phyloP scores from a whole-genome alignment of 2,329 filamentous ascomycete species.

The Paracamarosporium sp. region DNA sequence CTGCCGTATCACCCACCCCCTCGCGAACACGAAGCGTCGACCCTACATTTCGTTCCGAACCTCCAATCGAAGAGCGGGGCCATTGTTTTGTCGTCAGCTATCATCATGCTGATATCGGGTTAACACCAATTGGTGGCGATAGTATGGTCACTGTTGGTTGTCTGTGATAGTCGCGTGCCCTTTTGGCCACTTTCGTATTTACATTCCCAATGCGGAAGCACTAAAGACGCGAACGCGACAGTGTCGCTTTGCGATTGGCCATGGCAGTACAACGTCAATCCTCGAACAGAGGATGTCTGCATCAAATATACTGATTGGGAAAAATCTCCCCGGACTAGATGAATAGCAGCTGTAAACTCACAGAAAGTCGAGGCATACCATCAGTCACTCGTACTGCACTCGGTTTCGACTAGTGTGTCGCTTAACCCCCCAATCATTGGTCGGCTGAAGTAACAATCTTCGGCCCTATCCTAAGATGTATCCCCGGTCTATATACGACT shows the following conservation, averaged over 20 bases:
- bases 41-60: not conserved
- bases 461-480: not conserved
- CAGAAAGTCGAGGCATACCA: not conserved
- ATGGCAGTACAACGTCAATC: not conserved
- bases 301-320: not conserved
- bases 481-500: too few relatives aligned
- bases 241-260: slow-evolving; percentile 11
- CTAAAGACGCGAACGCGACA: not conserved
- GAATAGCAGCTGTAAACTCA: not conserved
- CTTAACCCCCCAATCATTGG: not conserved
- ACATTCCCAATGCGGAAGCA: slow-evolving; percentile 9
- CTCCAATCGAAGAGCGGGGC: not conserved
- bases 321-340: slow-evolving; percentile 2
- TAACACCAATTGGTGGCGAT: not conserved
- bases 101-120: slow-evolving; percentile 3
- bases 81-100: not conserved
- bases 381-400: not conserved
- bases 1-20: not conserved
- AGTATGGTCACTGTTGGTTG: not conserved
- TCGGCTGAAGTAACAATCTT: not conserved
- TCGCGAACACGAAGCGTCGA: not conserved
- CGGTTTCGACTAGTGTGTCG: not conserved
- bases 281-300: not conserved
- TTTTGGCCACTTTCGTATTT: slow-evolving; percentile 4
- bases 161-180: not conserved